Evolutionary conservation across 2,329 filamentous ascomycete genomes (phyloP), one percentile per base, ranked within the genome.

Genomic region (Arachnomyces sp.): DNA sequence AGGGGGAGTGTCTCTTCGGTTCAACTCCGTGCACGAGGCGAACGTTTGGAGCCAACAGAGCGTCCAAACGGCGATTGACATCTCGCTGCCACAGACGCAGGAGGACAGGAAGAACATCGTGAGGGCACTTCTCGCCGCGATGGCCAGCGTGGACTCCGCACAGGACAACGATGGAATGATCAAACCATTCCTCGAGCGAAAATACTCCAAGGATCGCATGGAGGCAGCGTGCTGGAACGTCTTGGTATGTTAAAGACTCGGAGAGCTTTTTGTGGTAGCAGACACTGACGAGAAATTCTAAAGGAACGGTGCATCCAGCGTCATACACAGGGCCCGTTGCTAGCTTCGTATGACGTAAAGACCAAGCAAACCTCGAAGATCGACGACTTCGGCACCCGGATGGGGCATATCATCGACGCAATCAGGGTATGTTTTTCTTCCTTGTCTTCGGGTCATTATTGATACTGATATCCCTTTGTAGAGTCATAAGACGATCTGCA

Each of bases 401-500:
- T 55, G 34, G 43, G 49, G 31, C 40, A 46, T 35, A 42, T 45
- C 12, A 44, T 56, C 3, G 40, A 51, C 7, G 42, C 42, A 13
- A 42, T 59, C 15, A 38, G 28, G 21, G 51, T 54, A 45, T 31
- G 28, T 16, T 29, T 18, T 14, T n/a, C n/a, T 13, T 4, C 7
- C 28, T 31, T 16, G 34, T n/a, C 18, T 18, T 9, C 4, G 25
- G n/a, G 15, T n/a, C 31, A 16, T 18, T n/a, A 16, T 21, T 17
- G n/a, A 34, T 31, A 8, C 36, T 46, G 15, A 42, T 21, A 13
- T n/a, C 12, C 28, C 31, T 25, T 17, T 31, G 25, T 37, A 55
- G 47, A 46, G 42, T 7, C 57, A 57, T 21, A 67, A 67, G 46
- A 60, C 61, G 0, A 60, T 66, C 25, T 65, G 60, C 54, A 64